Conservation (phyloP, 176 grass and related monocot genomes). For the Zoysia pacifica region DNA sequence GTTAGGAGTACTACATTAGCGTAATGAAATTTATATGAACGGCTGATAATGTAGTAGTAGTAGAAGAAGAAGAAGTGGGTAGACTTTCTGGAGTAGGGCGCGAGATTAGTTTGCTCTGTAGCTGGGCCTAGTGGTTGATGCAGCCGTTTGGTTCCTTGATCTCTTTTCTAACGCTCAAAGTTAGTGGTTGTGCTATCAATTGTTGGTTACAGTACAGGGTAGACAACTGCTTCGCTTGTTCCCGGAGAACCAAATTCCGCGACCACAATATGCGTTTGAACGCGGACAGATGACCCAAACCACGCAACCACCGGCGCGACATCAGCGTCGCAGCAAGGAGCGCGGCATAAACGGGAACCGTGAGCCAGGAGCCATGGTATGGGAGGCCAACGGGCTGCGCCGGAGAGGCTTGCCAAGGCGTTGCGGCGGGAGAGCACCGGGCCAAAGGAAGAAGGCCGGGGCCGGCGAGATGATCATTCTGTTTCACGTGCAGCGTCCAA, state of each 20-base stretch:
- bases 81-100: neutral
- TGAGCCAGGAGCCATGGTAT: neutral
- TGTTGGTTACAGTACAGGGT: constrained; percentile 21
- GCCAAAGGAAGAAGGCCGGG: constrained; percentile 8
- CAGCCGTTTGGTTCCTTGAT: neutral
- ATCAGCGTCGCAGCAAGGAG: constrained; percentile 36
- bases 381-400: constrained; percentile 42
- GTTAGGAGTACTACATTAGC: neutral
- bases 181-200: constrained; percentile 50
- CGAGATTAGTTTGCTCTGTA: neutral
- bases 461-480: neutral
- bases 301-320: neutral
- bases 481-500: too few relatives aligned
- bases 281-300: neutral
- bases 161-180: neutral
- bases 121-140: constrained; percentile 10
- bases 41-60: too few relatives aligned
- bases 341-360: neutral
- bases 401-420: constrained; percentile 37
- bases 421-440: constrained; percentile 10
- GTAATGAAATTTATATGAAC: neutral
- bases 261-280: neutral
- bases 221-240: constrained; percentile 39
- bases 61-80: neutral
- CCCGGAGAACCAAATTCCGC: neutral